Evolutionary conservation across 2,329 filamentous ascomycete species (phyloP), one percentile per base, ranked within the genome.

Genomic region (Nothopassalora personata): DNA sequence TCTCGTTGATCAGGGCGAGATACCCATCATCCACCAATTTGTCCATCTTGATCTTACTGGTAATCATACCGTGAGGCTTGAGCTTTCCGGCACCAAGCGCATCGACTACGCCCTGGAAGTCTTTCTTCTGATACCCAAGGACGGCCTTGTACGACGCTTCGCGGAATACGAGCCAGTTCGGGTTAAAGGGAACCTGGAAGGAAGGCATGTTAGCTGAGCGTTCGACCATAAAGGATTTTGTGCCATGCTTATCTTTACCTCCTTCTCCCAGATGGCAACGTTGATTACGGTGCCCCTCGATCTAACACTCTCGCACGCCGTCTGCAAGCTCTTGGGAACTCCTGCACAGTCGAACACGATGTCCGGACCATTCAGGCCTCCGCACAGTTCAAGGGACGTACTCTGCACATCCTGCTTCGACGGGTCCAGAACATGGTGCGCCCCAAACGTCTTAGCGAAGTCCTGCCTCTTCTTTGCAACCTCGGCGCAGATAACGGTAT

Each of bases 271-370:
- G 3, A 87, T 82, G 0, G 85, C 83, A n/a, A 87, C 79, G 60
- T 87, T 87, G 1, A 87, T 78, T 0, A 88, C 76, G 0, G 81
- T 82, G 0, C 84, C 85, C 36, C 80, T 75, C 0, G 78, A 75
- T 52, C 78, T 75, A 2, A 84, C 79, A 0, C 80, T 76, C 19
- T 76, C 70, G 79, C 82, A 64, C 72, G 83, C 64, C 60, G 75
- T 73, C 15, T 72, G 67, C 19, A 72, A 30, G 1, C 63, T 65
- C 36, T 74, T 74, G n/a, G 80, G 76, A 19, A 86, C 82, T 6
- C 85, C 85, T 0, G 84, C 83, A 33, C 83, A 84, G 62, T 88
- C 84, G 61, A 86, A 85, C 0, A 82, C 80, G 1, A 86, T 75
- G 65, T 86, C 81, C 1, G 80, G 81, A 0, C 84, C 84, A 1